phyloP scores from a whole-genome alignment of 495 filamentous ascomycete genomes.

The Rostrohypoxylon terebratum region DNA sequence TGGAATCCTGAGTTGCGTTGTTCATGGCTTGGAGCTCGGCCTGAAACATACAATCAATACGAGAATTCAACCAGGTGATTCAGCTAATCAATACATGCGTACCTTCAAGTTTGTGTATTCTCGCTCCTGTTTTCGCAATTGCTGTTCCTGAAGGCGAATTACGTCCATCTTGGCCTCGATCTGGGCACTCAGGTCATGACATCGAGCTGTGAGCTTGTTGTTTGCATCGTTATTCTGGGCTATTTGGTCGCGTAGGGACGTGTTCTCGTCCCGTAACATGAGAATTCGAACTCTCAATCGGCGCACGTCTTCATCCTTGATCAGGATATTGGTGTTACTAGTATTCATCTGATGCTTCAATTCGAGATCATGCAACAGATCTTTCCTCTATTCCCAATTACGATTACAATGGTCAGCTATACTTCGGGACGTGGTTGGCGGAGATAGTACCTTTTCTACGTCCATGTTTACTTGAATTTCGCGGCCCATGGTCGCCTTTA shows the following conservation, averaged over 20 bases:
- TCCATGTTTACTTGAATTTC: constrained; percentile 56
- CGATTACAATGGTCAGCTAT: constrained; percentile 24
- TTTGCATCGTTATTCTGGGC: constrained; percentile 66
- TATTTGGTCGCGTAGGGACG: constrained; percentile 52
- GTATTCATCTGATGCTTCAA: constrained; percentile 71
- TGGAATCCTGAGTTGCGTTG: constrained; percentile 70
- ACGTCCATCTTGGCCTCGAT: constrained; percentile 68
- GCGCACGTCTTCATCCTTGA: constrained; percentile 76
- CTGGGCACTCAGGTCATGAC: constrained; percentile 67
- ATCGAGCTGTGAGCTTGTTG: constrained; percentile 66
- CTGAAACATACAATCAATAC: constrained; percentile 55
- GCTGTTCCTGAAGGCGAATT: constrained; percentile 65
- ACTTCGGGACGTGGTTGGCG: neutral
- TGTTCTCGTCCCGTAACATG: constrained; percentile 76
- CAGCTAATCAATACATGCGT: constrained; percentile 33
- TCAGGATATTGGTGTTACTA: constrained; percentile 67
- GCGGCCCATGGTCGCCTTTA: constrained; percentile 42
- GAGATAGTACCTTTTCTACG: constrained; percentile 53
- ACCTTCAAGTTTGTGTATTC: constrained; percentile 79
- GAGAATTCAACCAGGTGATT: neutral
- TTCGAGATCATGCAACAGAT: constrained; percentile 66
- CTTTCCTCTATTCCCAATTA: constrained; percentile 45
- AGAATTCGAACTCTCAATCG: constrained; percentile 72
- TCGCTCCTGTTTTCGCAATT: constrained; percentile 67
- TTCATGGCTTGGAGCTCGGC: constrained; percentile 74